Percentiles rank a stretch among this genome's conserved stretches.
Evolutionary conservation across 371 early-diverging fungal species (phyloP).

Genomic region (Rhizopus arrhizus): DNA sequence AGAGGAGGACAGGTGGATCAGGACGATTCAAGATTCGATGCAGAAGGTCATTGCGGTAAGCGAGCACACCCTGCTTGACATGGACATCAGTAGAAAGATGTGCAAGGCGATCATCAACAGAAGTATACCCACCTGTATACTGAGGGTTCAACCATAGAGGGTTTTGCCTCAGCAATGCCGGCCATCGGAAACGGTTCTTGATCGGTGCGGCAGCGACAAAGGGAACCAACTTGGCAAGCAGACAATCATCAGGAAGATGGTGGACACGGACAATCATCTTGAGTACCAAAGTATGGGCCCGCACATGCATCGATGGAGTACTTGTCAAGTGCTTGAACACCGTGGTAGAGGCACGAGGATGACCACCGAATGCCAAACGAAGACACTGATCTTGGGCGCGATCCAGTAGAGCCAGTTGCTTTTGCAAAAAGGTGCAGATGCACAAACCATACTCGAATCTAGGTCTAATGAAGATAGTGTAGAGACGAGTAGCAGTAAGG

Average conservation of each 20-base stretch:
- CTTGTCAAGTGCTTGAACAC: background rate
- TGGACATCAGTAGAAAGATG: background rate
- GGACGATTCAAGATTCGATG: no score
- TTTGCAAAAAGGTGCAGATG: background rate
- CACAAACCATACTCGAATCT: conserved; percentile 6
- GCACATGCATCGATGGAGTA: background rate
- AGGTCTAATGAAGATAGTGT: conserved; percentile 6
- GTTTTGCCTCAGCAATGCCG: background rate
- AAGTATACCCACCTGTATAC: background rate
- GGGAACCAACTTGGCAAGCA: background rate
- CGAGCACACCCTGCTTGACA: background rate
- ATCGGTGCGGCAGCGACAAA: background rate
- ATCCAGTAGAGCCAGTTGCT: background rate
- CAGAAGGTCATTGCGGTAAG: background rate
- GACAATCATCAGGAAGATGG: background rate
- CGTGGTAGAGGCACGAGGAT: background rate
- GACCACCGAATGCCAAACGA: background rate
- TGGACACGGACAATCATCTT: background rate
- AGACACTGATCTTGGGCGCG: background rate
- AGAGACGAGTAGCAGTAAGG: background rate
- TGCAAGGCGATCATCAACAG: background rate
- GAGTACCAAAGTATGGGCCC: background rate
- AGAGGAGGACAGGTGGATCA: background rate
- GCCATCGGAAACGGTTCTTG: background rate
- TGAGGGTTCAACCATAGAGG: background rate